These are phyloP conservation scores for Casuarina cunninghamiana DNA, from an alignment of 306 rosid genomes.

Conservation along the genomic window DNA sequence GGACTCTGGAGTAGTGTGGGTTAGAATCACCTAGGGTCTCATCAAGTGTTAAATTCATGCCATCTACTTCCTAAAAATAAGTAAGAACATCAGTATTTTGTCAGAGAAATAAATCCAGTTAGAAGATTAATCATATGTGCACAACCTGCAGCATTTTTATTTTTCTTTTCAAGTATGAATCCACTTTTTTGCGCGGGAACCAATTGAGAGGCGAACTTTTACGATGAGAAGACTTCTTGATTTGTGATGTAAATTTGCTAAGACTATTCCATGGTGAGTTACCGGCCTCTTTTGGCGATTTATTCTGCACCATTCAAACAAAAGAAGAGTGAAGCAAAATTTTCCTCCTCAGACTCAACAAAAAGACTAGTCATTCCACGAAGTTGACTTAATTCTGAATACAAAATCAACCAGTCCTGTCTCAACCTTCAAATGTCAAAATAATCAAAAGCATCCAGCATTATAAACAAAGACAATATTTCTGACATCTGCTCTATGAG, in stretches of 20 bases:
- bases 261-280: slow-evolving; percentile 55
- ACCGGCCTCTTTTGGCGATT: slow-evolving; percentile 48
- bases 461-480: slow-evolving; percentile 3
- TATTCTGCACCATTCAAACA: slow-evolving; percentile 54
- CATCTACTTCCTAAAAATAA: slow-evolving; percentile 67
- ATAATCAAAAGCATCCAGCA: slow-evolving; percentile 4
- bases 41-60: slow-evolving; percentile 82
- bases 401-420: not conserved
- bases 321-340: not conserved
- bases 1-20: slow-evolving; percentile 84
- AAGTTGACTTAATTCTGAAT: not conserved
- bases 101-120: slow-evolving; percentile 1
- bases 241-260: slow-evolving; percentile 65
- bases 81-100: slow-evolving; percentile 13
- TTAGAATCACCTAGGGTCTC: slow-evolving; percentile 91
- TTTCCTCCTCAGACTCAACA: not conserved
- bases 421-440: slow-evolving; percentile 1
- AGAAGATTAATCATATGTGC: slow-evolving; percentile 10
- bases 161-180: slow-evolving; percentile 84
- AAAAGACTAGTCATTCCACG: not conserved
- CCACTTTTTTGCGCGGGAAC: slow-evolving; percentile 86
- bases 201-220: slow-evolving; percentile 83
- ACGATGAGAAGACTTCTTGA: slow-evolving; percentile 76
- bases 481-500: not conserved
- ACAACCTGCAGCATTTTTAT: slow-evolving; percentile 90